Conservation (phyloP, 1,139 yeast species). For the Candida anutae region DNA sequence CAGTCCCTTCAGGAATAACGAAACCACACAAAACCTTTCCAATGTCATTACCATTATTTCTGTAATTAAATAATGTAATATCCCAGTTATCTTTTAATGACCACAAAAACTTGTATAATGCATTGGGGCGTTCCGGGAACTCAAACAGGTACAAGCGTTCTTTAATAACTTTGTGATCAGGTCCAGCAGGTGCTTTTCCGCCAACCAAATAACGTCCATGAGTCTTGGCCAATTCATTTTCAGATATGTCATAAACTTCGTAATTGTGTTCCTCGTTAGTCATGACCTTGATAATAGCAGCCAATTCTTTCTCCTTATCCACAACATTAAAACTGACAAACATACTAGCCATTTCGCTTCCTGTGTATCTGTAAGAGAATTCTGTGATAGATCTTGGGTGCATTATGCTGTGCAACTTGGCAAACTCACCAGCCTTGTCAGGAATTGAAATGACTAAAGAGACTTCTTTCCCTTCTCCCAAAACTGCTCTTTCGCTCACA, state of each 20-base stretch:
- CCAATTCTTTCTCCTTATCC: constrained; percentile 54
- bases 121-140: constrained; percentile 97
- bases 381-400: constrained; percentile 90
- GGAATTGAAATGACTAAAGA: constrained; percentile 87
- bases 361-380: constrained; percentile 74
- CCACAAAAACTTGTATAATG: constrained; percentile 69
- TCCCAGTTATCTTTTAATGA: constrained; percentile 79
- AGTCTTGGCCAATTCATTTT: constrained; percentile 88
- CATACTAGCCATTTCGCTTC: constrained; percentile 58
- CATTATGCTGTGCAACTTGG: constrained; percentile 62
- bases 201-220: constrained; percentile 97
- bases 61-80: constrained; percentile 86
- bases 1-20: constrained; percentile 69
- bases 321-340: constrained; percentile 82
- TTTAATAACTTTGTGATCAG: constrained; percentile 37
- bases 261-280: constrained; percentile 36
- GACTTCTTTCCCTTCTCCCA: constrained; percentile 96
- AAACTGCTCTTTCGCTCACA: constrained; percentile 95
- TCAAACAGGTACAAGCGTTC: constrained; percentile 82
- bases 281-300: constrained; percentile 32
- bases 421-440: constrained; percentile 86
- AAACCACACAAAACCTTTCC: constrained; percentile 90
- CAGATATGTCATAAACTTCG: constrained; percentile 76
- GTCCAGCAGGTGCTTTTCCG: constrained; percentile 54
- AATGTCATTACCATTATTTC: constrained; percentile 94